phyloP scores from a whole-genome alignment of 2,329 filamentous ascomycete genomes.

The Sclerotiophoma versabilis region DNA sequence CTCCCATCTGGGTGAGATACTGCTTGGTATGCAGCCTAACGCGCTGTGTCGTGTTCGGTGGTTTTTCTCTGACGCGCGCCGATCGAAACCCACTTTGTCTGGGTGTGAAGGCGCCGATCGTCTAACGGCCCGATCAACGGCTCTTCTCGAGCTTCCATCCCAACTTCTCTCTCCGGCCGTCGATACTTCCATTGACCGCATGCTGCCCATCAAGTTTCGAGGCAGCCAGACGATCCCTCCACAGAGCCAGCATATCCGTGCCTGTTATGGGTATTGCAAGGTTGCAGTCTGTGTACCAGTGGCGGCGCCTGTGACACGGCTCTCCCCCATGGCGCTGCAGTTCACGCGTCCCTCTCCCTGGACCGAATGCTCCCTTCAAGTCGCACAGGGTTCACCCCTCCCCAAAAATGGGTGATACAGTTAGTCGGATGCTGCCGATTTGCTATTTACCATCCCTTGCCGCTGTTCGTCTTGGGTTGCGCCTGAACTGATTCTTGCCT shows the following conservation, averaged over 20 bases:
- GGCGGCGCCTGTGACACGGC: slow-evolving; percentile 40
- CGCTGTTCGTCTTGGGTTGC: slow-evolving; percentile 26
- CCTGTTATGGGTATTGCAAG: slow-evolving; percentile 36
- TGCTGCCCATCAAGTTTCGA: slow-evolving; percentile 21
- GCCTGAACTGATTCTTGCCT: slow-evolving; percentile 39
- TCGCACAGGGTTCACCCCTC: slow-evolving; percentile 37
- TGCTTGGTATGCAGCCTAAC: slow-evolving; percentile 15
- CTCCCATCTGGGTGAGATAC: slow-evolving; percentile 13
- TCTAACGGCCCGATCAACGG: slow-evolving; percentile 17
- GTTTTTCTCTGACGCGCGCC: slow-evolving; percentile 13
- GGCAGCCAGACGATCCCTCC: slow-evolving; percentile 20
- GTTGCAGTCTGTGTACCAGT: slow-evolving; percentile 45
- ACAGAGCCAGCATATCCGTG: slow-evolving; percentile 26
- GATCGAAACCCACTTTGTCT: slow-evolving; percentile 11
- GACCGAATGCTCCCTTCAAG: slow-evolving; percentile 33
- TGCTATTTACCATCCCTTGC: slow-evolving; percentile 43
- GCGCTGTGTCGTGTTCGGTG: slow-evolving; percentile 14
- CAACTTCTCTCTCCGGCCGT: background rate
- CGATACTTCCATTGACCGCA: slow-evolving; percentile 19
- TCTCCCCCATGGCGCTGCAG: slow-evolving; percentile 31
- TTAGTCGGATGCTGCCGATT: slow-evolving; percentile 31
- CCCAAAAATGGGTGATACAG: slow-evolving; percentile 30
- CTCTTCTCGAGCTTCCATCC: slow-evolving; percentile 10
- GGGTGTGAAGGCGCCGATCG: background rate
- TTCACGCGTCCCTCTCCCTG: slow-evolving; percentile 35